These are phyloP conservation scores for Ophiostoma angusticollis DNA, from an alignment of 2,329 filamentous ascomycete species.

Conservation along the genomic window DNA sequence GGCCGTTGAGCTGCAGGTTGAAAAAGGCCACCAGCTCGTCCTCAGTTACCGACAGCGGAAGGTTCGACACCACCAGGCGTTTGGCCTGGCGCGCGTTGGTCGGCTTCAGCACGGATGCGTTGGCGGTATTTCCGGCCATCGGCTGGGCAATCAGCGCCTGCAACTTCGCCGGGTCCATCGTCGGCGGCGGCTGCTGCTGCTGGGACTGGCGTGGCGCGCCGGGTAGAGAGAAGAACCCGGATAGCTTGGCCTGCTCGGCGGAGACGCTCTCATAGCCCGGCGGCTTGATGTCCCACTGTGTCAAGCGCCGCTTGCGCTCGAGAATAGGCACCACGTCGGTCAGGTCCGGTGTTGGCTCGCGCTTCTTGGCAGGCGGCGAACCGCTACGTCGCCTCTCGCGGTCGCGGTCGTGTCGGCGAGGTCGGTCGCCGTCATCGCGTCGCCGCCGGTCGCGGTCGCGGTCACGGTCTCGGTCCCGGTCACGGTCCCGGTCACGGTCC, in stretches of 20 bases:
- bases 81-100: conserved; percentile 90
- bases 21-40: conserved; percentile 74
- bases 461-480: conserved; percentile 33
- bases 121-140: conserved; percentile 39
- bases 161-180: conserved; percentile 85
- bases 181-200: too few relatives aligned
- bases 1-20: conserved; percentile 90
- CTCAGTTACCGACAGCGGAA: conserved; percentile 61
- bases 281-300: conserved; percentile 99
- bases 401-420: conserved; percentile 36
- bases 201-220: conserved; percentile 92
- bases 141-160: conserved; percentile 94
- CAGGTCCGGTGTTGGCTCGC: conserved; percentile 90
- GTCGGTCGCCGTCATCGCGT: conserved; percentile 15
- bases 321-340: conserved; percentile 72
- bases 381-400: conserved; percentile 58
- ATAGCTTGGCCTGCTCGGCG: conserved; percentile 95
- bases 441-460: conserved; percentile 38
- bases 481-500: conserved; percentile 54
- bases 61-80: conserved; percentile 75
- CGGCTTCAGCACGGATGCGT: conserved; percentile 58
- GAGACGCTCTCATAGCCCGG: conserved; percentile 97
- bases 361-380: conserved; percentile 73
- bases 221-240: conserved; percentile 96
- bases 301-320: conserved; percentile 81